Evolutionary conservation across 1,139 yeast genomes (phyloP), one percentile per base, ranked within the genome.

Genomic region (Meyerozyma smithsonii): DNA sequence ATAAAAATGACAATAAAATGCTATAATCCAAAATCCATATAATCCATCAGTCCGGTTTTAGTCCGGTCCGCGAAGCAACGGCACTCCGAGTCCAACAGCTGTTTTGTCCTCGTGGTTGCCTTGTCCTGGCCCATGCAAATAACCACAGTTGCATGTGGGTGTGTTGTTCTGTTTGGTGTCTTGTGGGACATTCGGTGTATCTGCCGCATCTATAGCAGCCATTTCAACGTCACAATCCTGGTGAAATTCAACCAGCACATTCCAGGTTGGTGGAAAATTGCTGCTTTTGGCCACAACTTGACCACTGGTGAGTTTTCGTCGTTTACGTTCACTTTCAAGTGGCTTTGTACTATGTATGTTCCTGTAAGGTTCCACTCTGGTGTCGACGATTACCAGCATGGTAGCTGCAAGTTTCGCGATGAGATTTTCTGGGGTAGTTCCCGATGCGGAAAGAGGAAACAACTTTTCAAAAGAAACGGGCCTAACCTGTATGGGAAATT

Each of bases 81-180:
- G 64, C 12, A 39, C 49, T 23, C 47, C 46, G 35, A 64, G 51
- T 1, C 70, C 70, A 17, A 60, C 60, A 14, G 70, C 69, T 14
- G 42, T 46, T 11, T 56, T 43, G 40, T 65, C 71, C 35, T 60
- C 59, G 33, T 51, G 54, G 28, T 49, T 45, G 2, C 59, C 61
- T 34, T 56, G 63, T 6, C 66, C 67, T 2, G 68, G 66, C 1
- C 70, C 70, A 43, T 65, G 71, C 32, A 65, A 47, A 41, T 57
- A 51, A 4, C 70, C 70, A 49, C 71, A 65, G 2, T 63, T 59
- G 45, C 71, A 65, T n/a, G n/a, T n/a, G n/a, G n/a, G 38, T 26
- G 30, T 20, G 2, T 21, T 8, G 24, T 4, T 21, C 24, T 7
- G 6, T 20, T 20, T 8, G 8, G 24, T 20, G 24, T 20, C 24